Evolutionary conservation across 2,329 filamentous ascomycete species (phyloP).

Genomic region (Aspergillus luchuensis): DNA sequence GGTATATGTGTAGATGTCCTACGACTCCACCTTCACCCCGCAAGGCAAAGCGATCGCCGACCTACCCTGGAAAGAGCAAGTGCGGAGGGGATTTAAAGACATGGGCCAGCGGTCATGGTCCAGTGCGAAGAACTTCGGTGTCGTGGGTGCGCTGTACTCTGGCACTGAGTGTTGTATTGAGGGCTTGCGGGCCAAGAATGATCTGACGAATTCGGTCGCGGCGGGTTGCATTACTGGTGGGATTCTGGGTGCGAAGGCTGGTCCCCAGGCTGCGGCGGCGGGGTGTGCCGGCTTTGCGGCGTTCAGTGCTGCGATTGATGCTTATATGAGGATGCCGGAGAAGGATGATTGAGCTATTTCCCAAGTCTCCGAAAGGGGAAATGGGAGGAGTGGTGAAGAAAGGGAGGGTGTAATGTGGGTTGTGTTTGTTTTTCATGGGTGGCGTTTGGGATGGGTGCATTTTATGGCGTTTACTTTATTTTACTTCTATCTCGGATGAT

Average conservation of each 20-base stretch:
- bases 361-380: no score
- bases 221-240: conserved; percentile 92
- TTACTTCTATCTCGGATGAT: no score
- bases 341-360: conserved; percentile 31
- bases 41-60: conserved; percentile 57
- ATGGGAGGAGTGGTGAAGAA: neutral
- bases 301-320: conserved; percentile 89
- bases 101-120: conserved; percentile 84
- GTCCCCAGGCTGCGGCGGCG: conserved; percentile 82
- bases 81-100: conserved; percentile 84
- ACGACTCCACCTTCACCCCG: conserved; percentile 82
- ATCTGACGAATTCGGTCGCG: conserved; percentile 80
- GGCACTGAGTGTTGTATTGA: conserved; percentile 97
- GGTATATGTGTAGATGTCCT: conserved; percentile 73
- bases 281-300: conserved; percentile 93
- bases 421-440: neutral
- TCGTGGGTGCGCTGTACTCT: conserved; percentile 85
- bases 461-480: no score
- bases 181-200: conserved; percentile 86
- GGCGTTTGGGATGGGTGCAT: no score
- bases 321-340: conserved; percentile 77
- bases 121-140: conserved; percentile 91
- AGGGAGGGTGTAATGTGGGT: neutral
- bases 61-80: conserved; percentile 80
- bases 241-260: conserved; percentile 80